phyloP scores from a whole-genome alignment of 306 rosid species.

The Arachis hypogaea region DNA sequence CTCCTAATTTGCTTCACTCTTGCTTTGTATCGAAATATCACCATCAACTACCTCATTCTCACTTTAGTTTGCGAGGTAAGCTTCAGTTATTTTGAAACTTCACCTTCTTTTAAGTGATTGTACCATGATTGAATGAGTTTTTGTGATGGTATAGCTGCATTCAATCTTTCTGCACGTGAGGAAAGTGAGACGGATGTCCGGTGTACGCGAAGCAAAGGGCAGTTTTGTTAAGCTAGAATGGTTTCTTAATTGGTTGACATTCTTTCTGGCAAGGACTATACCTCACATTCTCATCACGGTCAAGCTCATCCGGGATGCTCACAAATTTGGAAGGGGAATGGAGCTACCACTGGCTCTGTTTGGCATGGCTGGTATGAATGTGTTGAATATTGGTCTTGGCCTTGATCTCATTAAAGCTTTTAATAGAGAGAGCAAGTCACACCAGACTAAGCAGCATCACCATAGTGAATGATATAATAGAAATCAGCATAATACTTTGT shows the following conservation, averaged over 20 bases:
- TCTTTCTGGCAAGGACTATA: slow-evolving; percentile 61
- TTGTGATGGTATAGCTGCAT: slow-evolving; percentile 71
- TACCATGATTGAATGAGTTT: slow-evolving; percentile 7
- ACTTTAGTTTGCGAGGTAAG: slow-evolving; percentile 92
- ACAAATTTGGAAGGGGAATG: slow-evolving; percentile 71
- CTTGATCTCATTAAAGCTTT: slow-evolving; percentile 80
- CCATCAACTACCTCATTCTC: slow-evolving; percentile 95
- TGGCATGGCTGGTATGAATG: slow-evolving; percentile 93
- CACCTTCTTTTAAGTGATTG: not conserved
- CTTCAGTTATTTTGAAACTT: not conserved
- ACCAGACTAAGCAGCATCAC: slow-evolving; percentile 19
- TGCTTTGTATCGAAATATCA: slow-evolving; percentile 84
- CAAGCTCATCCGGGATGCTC: slow-evolving; percentile 78
- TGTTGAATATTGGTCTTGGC: slow-evolving; percentile 79
- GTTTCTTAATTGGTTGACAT: slow-evolving; percentile 82
- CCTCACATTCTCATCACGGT: slow-evolving; percentile 78
- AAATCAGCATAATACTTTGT: slow-evolving; percentile 9
- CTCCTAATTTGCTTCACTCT: slow-evolving; percentile 93
- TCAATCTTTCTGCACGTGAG: slow-evolving; percentile 85
- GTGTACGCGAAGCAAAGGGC: slow-evolving; percentile 60
- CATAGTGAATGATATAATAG: slow-evolving; percentile 54
- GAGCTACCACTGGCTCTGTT: slow-evolving; percentile 86
- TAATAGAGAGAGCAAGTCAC: slow-evolving; percentile 60
- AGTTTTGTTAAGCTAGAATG: slow-evolving; percentile 69
- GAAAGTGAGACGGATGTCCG: slow-evolving; percentile 83